Base-by-base conservation (phyloP, 1,139 yeast species). In the Yamadazyma sp. region DNA sequence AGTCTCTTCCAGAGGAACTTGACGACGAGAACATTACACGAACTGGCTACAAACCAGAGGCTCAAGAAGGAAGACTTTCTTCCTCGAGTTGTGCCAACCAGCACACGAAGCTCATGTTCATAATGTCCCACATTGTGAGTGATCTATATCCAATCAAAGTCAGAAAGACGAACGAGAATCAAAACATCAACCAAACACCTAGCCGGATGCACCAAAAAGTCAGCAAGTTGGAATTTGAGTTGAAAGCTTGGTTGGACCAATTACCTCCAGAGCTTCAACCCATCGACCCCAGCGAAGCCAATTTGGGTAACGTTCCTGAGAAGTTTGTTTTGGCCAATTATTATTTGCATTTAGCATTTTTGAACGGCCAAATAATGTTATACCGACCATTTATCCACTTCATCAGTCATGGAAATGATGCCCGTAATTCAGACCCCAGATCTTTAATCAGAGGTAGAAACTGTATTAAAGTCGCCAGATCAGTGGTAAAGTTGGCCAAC, bases 381-480 rank as follows among this genome's bases (percentile, higher is more conserved):
- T 90, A 90, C 57, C 77, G 97, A 37, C 97, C 97, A 1, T 89
- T 88, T 56, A 87, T 89, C 48, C 97, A 89, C 63, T 88, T 84
- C 56, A 76, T 87, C 39, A 70, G 74, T 45, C 70, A 67, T 49
- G 76, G 75, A n/a, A 80, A 80, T 46, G 51, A 46, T 28, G 34
- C 39, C 7, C 46, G 47, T 20, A 62, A 73, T 29, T 55, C 69
- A 69, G 58, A 76, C 73, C 62, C 76, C 5, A 54, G 76, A 41
- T 67, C 76, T 2, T 57, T 71, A 31, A 84, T 83, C 32, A 73
- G 92, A 50, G 96, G 96, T 0, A 74, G 85, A 50, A 87, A 86
- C 54, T 88, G 96, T 59, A 85, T 88, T 37, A 82, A 82, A 47
- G 92, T 87, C 5, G 92, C 96, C 0, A 70, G 96, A 47, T 78